Percentiles rank a stretch among this genome's conserved stretches.
These are phyloP conservation scores for Quercus parvula DNA, from an alignment of 306 rosid genomes.

Conservation along the genomic window DNA sequence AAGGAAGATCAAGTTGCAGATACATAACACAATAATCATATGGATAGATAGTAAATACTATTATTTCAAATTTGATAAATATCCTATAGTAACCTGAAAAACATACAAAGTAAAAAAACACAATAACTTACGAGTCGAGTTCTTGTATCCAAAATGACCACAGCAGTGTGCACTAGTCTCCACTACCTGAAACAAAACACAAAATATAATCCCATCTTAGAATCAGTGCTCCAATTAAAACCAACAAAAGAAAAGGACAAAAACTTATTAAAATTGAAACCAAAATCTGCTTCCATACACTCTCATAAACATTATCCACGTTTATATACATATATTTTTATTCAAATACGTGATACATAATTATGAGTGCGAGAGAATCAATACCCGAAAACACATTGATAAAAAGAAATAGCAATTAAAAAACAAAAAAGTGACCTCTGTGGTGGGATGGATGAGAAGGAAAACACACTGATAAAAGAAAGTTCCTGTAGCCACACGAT, in stretches of 20 bases:
- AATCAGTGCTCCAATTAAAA: neutral
- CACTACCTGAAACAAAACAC: constrained; percentile 42
- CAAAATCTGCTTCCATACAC: no score
- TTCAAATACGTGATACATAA: no score
- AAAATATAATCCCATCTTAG: neutral
- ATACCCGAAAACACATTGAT: no score
- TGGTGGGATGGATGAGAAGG: constrained; percentile 64
- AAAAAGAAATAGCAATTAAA: neutral
- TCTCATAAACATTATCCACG: no score
- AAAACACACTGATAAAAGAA: constrained; percentile 80
- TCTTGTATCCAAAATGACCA: constrained; percentile 48
- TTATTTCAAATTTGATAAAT: no score
- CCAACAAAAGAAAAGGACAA: neutral
- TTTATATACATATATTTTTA: no score
- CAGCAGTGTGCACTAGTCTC: constrained; percentile 48
- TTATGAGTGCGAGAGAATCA: no score
- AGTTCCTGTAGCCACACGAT: constrained; percentile 59
- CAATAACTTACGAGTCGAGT: constrained; percentile 45
- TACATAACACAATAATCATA: no score
- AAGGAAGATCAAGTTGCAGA: no score
- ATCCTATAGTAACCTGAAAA: no score
- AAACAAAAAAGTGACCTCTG: constrained; percentile 30
- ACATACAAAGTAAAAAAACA: neutral
- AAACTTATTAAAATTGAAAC: neutral
- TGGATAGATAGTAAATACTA: no score